Percentiles rank a stretch among this genome's conserved stretches.
phyloP scores from a whole-genome alignment of 2,329 filamentous ascomycete species.

The Fusarium sublunatum region DNA sequence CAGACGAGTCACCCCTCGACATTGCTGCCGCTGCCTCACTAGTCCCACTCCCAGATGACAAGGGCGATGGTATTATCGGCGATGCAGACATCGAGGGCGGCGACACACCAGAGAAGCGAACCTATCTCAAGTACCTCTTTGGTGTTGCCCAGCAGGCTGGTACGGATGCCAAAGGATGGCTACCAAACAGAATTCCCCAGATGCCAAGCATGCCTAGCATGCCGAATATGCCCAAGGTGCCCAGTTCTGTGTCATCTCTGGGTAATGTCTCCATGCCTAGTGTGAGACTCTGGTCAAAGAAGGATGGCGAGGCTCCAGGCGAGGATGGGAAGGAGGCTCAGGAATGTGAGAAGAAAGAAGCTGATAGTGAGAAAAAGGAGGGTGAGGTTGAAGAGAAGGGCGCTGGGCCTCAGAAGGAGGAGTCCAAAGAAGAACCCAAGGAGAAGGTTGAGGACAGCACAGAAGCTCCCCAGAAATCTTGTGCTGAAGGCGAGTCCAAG shows the following conservation, averaged over 20 bases:
- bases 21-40: constrained; percentile 64
- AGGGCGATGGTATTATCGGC: constrained; percentile 48
- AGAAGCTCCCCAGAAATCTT: neutral
- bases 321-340: neutral
- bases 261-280: constrained; percentile 49
- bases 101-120: constrained; percentile 52
- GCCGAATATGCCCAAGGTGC: constrained; percentile 48
- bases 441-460: neutral
- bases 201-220: constrained; percentile 52
- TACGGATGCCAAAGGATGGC: constrained; percentile 57
- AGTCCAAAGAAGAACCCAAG: neutral
- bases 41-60: constrained; percentile 59
- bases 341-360: neutral
- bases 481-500: neutral
- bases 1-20: constrained; percentile 58
- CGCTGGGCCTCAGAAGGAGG: neutral
- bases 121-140: constrained; percentile 63
- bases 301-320: constrained; percentile 9
- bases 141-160: constrained; percentile 61
- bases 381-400: neutral
- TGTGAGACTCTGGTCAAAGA: constrained; percentile 49
- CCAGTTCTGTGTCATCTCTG: constrained; percentile 45
- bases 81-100: constrained; percentile 50
- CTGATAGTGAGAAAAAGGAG: neutral
- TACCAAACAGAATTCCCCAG: constrained; percentile 56